Evolutionary conservation across 73 alveolate species (phyloP).

Genomic region (Paramecium caudatum): DNA sequence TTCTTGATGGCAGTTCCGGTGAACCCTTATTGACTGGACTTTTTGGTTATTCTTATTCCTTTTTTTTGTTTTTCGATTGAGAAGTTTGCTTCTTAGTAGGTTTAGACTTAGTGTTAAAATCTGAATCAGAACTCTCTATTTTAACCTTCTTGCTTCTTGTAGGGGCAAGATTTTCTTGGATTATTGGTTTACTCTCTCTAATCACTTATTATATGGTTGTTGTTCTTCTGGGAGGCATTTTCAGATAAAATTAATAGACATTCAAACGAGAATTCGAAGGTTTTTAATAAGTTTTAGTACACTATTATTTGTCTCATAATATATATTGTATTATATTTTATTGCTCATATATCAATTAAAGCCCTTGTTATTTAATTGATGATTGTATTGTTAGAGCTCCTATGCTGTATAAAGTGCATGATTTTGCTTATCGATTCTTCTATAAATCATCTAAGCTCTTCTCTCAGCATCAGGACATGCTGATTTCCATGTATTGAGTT

Average conservation of each 20-base stretch:
- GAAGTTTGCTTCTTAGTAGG: background rate
- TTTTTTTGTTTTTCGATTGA: background rate
- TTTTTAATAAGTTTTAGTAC: too few relatives aligned
- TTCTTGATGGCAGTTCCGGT: background rate
- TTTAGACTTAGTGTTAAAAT: background rate
- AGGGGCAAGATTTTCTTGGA: background rate
- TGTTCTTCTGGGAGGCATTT: conserved; percentile 37
- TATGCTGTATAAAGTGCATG: conserved; percentile 15
- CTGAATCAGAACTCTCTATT: background rate
- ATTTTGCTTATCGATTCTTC: conserved; percentile 28
- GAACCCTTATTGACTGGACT: background rate
- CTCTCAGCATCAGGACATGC: conserved; percentile 38
- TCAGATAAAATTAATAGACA: conserved; percentile 17
- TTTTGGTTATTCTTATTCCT: background rate
- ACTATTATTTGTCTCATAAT: too few relatives aligned
- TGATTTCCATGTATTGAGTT: background rate
- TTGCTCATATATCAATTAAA: conserved; percentile 28
- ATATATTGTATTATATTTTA: too few relatives aligned
- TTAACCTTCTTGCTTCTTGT: conserved; percentile 34
- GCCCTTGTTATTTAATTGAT: background rate
- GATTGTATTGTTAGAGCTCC: background rate
- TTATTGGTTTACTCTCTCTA: conserved; percentile 10
- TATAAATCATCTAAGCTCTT: conserved; percentile 24
- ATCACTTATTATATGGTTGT: background rate
- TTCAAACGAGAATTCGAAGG: too few relatives aligned